Conservation (phyloP, 2,329 filamentous ascomycete genomes). For the Alternaria sp. region DNA sequence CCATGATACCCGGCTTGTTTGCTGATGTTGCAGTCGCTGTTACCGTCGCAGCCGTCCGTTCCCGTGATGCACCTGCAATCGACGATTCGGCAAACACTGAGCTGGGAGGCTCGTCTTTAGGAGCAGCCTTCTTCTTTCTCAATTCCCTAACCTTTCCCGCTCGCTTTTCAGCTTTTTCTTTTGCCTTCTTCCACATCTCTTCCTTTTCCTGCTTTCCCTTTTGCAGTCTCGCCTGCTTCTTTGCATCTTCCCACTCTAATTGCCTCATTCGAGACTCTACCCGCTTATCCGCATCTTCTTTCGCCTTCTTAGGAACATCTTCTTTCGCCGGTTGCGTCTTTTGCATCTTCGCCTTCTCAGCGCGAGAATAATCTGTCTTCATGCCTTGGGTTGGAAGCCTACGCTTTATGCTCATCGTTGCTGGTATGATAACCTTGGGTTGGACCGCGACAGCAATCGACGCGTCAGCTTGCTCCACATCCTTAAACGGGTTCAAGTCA, state of each 20-base stretch:
- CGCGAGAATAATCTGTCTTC: background rate
- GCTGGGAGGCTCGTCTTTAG: background rate
- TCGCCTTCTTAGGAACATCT: background rate
- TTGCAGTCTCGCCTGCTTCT: background rate
- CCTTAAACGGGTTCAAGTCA: conserved; percentile 1
- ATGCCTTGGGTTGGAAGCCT: background rate
- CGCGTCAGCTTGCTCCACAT: background rate
- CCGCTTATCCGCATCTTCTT: background rate
- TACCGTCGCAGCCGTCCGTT: background rate
- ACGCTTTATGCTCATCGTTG: conserved; percentile 5
- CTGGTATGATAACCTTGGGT: background rate
- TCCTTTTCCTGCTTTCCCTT: background rate
- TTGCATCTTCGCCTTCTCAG: conserved; percentile 5
- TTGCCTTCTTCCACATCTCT: background rate
- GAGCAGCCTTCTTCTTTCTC: background rate
- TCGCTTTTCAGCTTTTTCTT: background rate
- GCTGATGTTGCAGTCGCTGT: background rate
- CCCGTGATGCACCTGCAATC: conserved; percentile 3
- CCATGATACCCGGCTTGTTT: background rate
- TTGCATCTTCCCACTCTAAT: no score
- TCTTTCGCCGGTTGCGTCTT: background rate
- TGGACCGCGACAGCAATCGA: background rate
- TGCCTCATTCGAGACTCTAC: background rate
- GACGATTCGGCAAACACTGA: conserved; percentile 15
- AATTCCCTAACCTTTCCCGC: background rate